These are phyloP conservation scores for Aspergillus vadensis DNA, from an alignment of 2,329 filamentous ascomycete species.

Conservation along the genomic window DNA sequence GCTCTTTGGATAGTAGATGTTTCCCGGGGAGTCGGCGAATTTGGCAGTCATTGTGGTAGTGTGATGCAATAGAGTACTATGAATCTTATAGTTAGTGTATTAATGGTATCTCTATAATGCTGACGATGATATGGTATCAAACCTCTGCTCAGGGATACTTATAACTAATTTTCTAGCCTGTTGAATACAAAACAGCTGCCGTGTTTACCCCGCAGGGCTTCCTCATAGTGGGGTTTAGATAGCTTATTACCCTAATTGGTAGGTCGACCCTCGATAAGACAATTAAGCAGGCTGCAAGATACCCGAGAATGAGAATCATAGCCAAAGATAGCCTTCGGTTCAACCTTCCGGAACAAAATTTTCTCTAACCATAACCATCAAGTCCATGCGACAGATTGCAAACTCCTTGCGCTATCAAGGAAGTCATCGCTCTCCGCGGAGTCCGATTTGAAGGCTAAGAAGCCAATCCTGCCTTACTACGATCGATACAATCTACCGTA, in stretches of 20 bases:
- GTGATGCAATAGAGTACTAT: too few relatives aligned
- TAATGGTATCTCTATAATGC: too few relatives aligned
- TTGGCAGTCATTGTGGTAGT: not conserved
- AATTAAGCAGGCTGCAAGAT: not conserved
- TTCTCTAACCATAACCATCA: not conserved
- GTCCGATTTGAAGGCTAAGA: not conserved
- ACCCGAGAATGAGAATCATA: not conserved
- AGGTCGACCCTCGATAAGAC: not conserved
- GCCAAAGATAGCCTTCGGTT: not conserved
- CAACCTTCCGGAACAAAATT: not conserved
- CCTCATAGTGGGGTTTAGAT: not conserved
- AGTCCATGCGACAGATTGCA: not conserved
- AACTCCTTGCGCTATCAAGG: not conserved
- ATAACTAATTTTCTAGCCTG: not conserved
- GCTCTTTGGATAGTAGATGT: conserved; percentile 24
- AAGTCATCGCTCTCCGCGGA: not conserved
- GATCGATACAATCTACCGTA: not conserved
- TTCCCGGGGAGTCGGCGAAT: conserved; percentile 21
- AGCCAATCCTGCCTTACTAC: not conserved
- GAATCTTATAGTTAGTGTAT: too few relatives aligned
- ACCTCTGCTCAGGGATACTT: too few relatives aligned
- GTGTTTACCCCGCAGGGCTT: not conserved
- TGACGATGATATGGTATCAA: too few relatives aligned
- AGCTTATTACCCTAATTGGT: not conserved
- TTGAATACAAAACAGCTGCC: not conserved